Evolutionary conservation across 768 basidiomycete genomes (phyloP), one percentile per base, ranked within the genome.

Genomic region (Baorangia bicolor): DNA sequence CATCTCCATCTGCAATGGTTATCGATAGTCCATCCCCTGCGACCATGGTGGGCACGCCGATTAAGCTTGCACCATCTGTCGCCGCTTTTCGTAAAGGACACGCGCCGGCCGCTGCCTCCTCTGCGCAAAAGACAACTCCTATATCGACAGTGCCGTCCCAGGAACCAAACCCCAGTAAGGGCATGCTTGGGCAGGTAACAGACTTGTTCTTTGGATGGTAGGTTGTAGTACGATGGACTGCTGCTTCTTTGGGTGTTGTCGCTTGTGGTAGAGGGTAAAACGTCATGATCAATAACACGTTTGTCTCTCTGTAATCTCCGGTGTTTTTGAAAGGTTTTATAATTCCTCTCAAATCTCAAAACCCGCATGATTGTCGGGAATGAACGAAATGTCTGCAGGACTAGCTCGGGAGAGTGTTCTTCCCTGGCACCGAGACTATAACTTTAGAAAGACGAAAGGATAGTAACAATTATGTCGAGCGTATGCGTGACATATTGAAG

Each of bases 161-260:
- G 23, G 67, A 56, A 61, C 68, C 73, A 40, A 71, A 71, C 5
- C 76, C 80, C 10, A 79, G 64, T 57, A 90, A 84, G 66, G 79
- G 85, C 8, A 64, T 90, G 60, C 58, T 91, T 13, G 87, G 87
- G 14, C 88, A 89, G 70, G 83, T 92, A 49, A 85, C 86, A 13
- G 90, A 92, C 74, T 67, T 90, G 59, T 85, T 92, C 45, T 92
- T 90, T 66, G 89, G 89, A 16, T 92, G 89, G 89, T 92, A 82
- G 74, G 43, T 31, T 18, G 18, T 53, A 34, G 23, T 33, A 37
- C 16, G 21, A 31, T 49, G 39, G 39, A 37, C 31, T 37, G 14
- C n/a, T 35, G n/a, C n/a, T 41, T 38, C 44, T n/a, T 31, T 42
- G 10, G 33, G 16, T 40, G 42, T 47, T 20, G 7, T 37, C 9